Evolutionary conservation across 2,329 filamentous ascomycete genomes (phyloP).

Genomic region (Exophiala spinifera): DNA sequence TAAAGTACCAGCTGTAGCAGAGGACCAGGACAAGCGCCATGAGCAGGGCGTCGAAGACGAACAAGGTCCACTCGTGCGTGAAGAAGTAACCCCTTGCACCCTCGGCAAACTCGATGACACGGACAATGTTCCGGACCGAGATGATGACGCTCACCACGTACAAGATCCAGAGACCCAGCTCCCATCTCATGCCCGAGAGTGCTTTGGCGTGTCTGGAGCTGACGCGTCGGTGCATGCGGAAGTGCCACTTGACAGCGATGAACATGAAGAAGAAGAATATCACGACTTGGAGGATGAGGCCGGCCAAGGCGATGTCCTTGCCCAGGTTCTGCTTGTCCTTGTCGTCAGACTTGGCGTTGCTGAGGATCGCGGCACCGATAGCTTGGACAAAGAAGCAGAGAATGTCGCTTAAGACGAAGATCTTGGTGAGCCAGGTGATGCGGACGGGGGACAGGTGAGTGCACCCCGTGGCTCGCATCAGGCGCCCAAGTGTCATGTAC

Average conservation of each 20-base stretch:
- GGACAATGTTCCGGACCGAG: constrained; percentile 32
- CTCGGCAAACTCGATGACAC: constrained; percentile 34
- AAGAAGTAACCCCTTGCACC: constrained; percentile 33
- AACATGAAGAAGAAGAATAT: constrained; percentile 56
- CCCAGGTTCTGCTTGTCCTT: constrained; percentile 1
- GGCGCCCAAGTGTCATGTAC: constrained; percentile 47
- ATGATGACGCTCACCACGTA: constrained; percentile 31
- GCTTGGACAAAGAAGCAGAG: constrained; percentile 45
- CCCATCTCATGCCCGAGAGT: constrained; percentile 32
- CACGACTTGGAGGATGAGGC: constrained; percentile 56
- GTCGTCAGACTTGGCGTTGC: constrained; percentile 12
- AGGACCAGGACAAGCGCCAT: constrained; percentile 32
- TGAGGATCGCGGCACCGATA: constrained; percentile 37
- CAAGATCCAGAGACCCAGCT: constrained; percentile 35
- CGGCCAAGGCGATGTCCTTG: constrained; percentile 45
- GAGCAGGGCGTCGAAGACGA: constrained; percentile 34
- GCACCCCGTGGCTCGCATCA: constrained; percentile 38
- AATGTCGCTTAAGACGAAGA: constrained; percentile 44
- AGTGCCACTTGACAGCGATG: constrained; percentile 35
- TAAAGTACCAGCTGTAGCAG: constrained; percentile 19
- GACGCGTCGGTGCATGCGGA: neutral
- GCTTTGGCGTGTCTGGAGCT: neutral
- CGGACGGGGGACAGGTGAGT: constrained; percentile 36
- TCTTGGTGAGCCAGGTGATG: constrained; percentile 35
- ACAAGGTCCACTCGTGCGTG: constrained; percentile 33